Percentiles rank a stretch among this genome's conserved stretches.
Conservation (phyloP, 371 early-diverging fungal genomes). For the Lichtheimia corymbifera region DNA sequence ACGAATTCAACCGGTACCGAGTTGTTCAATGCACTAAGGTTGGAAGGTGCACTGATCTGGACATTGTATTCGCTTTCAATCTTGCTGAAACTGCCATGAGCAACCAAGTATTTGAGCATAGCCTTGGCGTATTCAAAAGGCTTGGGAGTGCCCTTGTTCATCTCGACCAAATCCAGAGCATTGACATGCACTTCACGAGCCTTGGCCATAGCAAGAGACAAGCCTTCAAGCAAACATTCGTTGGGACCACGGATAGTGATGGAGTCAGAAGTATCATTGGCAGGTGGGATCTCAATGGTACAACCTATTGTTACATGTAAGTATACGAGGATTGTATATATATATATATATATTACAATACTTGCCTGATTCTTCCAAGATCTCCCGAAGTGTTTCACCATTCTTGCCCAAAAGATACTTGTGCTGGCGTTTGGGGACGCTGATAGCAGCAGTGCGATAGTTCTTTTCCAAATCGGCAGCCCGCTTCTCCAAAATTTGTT, state of each 20-base stretch:
- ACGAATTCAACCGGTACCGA: constrained; percentile 62
- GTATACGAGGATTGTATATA: background rate
- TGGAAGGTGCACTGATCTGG: constrained; percentile 55
- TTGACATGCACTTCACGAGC: constrained; percentile 64
- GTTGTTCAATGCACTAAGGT: constrained; percentile 18
- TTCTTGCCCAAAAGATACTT: constrained; percentile 86
- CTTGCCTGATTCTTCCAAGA: constrained; percentile 56
- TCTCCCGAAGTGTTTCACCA: constrained; percentile 76
- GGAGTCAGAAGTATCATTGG: constrained; percentile 66
- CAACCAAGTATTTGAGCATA: constrained; percentile 63
- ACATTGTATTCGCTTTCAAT: constrained; percentile 68
- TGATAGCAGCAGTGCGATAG: constrained; percentile 64
- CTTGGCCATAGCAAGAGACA: constrained; percentile 78
- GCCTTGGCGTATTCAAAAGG: constrained; percentile 60
- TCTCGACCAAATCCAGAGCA: constrained; percentile 50
- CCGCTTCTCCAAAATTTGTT: constrained; percentile 56
- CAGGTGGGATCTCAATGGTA: constrained; percentile 76
- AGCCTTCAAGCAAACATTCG: constrained; percentile 62
- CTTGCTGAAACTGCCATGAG: constrained; percentile 59
- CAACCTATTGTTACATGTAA: constrained; percentile 51
- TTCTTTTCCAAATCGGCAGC: constrained; percentile 63
- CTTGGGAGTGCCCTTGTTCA: constrained; percentile 49
- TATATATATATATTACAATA: too few species aligned
- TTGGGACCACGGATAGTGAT: constrained; percentile 85
- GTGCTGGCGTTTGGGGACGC: constrained; percentile 88